Evolutionary conservation across 208 protist genomes (phyloP).

Genomic region (Trypanosoma congolense): DNA sequence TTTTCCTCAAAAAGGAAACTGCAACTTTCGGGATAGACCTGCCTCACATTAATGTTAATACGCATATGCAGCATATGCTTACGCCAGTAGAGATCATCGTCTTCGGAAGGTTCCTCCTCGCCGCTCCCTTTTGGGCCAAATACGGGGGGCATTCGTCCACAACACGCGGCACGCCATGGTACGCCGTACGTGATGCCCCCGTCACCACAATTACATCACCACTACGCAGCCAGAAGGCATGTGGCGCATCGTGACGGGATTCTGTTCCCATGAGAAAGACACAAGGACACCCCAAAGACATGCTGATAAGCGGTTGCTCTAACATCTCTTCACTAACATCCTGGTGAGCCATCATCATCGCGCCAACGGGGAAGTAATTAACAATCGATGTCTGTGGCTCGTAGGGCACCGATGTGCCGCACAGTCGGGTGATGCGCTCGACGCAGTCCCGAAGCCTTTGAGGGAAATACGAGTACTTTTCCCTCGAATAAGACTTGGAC

Average conservation of each 20-base stretch:
- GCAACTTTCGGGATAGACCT: constrained; percentile 71
- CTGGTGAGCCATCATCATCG: constrained; percentile 89
- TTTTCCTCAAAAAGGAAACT: constrained; percentile 30
- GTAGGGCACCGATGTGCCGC: constrained; percentile 43
- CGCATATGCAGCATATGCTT: constrained; percentile 83
- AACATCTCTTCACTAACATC: constrained; percentile 81
- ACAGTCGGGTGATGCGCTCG: constrained; percentile 32
- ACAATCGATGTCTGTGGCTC: constrained; percentile 86
- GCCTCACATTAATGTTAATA: constrained; percentile 82
- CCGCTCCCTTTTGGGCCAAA: constrained; percentile 23
- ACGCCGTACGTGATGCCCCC: constrained; percentile 57
- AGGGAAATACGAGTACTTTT: constrained; percentile 58
- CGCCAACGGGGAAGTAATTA: constrained; percentile 85
- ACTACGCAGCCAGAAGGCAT: constrained; percentile 72
- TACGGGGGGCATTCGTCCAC: constrained; percentile 78
- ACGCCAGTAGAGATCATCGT: constrained; percentile 69
- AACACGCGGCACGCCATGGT: constrained; percentile 74
- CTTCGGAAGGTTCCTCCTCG: constrained; percentile 21
- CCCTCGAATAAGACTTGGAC: constrained; percentile 59
- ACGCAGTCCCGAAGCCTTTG: constrained; percentile 33
- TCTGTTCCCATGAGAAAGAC: constrained; percentile 83
- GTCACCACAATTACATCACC: constrained; percentile 78
- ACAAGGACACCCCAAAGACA: constrained; percentile 74
- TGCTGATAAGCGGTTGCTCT: constrained; percentile 67
- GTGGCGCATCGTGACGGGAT: constrained; percentile 59